Evolutionary conservation across 1,139 yeast species (phyloP).

Genomic region (Geotrichum carabidarum): DNA sequence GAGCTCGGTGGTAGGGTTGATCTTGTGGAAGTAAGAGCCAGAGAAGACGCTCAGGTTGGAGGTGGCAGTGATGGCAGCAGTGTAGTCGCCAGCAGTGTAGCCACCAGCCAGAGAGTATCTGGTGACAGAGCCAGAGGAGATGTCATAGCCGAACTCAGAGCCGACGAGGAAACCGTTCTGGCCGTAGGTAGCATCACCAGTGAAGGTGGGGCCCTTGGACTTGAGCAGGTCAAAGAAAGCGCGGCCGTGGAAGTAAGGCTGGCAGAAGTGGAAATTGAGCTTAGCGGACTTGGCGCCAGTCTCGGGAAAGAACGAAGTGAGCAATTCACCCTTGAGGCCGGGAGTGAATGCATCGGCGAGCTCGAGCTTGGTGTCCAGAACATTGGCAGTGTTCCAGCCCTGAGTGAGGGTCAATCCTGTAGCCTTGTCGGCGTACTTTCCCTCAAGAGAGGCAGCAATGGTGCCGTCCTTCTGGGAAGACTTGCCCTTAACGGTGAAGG

Average conservation of each 20-base stretch:
- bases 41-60: slow-evolving; percentile 86
- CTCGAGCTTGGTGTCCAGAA: slow-evolving; percentile 89
- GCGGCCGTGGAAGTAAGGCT: slow-evolving; percentile 90
- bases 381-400: slow-evolving; percentile 96
- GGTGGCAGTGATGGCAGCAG: slow-evolving; percentile 84
- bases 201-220: slow-evolving; percentile 82
- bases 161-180: slow-evolving; percentile 97
- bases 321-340: slow-evolving; percentile 89
- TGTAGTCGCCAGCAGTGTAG: slow-evolving; percentile 81
- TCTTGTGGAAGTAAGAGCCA: slow-evolving; percentile 96
- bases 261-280: slow-evolving; percentile 86
- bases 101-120: slow-evolving; percentile 94
- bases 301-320: slow-evolving; percentile 83
- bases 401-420: slow-evolving; percentile 91
- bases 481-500: slow-evolving; percentile 92
- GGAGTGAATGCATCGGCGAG: slow-evolving; percentile 88
- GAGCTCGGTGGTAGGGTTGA: slow-evolving; percentile 85
- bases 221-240: slow-evolving; percentile 83
- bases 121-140: slow-evolving; percentile 85
- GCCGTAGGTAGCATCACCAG: slow-evolving; percentile 91
- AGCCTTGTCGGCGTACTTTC: slow-evolving; percentile 89
- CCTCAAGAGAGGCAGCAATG: slow-evolving; percentile 84
- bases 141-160: slow-evolving; percentile 95
- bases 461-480: slow-evolving; percentile 71
- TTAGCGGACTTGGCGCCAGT: slow-evolving; percentile 80